Conservation (phyloP, 1,284 basidiomycete species). For the Vanrija humicola region DNA sequence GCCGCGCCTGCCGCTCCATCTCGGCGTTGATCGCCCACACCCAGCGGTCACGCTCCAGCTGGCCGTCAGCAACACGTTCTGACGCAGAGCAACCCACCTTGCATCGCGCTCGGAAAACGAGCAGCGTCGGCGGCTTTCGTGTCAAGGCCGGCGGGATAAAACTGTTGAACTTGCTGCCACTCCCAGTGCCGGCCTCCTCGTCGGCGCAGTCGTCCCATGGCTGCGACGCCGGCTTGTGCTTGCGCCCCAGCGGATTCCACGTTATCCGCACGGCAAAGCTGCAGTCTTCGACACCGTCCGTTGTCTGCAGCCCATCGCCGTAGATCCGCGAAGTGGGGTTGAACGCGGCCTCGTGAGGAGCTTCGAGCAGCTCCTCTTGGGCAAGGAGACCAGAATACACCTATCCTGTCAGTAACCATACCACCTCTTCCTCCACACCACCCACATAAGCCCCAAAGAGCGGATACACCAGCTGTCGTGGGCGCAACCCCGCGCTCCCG, state of each 20-base stretch:
- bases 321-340: conserved; percentile 36
- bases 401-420: conserved; percentile 12
- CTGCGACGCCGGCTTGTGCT: conserved; percentile 14
- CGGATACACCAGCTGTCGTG: conserved; percentile 30
- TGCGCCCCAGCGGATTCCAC: conserved; percentile 16
- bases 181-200: neutral
- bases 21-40: conserved; percentile 47
- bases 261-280: conserved; percentile 38
- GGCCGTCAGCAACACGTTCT: neutral
- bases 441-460: conserved; percentile 47
- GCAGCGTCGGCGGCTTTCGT: conserved; percentile 23
- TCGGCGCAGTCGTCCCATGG: conserved; percentile 32
- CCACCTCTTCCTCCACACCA: neutral
- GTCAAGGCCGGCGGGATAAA: conserved; percentile 29
- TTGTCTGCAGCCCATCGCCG: conserved; percentile 43
- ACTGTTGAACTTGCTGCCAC: neutral
- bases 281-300: conserved; percentile 44
- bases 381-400: conserved; percentile 45
- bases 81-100: conserved; percentile 32
- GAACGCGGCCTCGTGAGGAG: conserved; percentile 18
- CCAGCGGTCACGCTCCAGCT: conserved; percentile 50
- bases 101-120: conserved; percentile 43
- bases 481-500: conserved; percentile 23
- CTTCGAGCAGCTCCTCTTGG: conserved; percentile 34
- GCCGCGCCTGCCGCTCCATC: conserved; percentile 42